phyloP scores from a whole-genome alignment of 1,139 yeast genomes.

The Suhomyces anneliseae region DNA sequence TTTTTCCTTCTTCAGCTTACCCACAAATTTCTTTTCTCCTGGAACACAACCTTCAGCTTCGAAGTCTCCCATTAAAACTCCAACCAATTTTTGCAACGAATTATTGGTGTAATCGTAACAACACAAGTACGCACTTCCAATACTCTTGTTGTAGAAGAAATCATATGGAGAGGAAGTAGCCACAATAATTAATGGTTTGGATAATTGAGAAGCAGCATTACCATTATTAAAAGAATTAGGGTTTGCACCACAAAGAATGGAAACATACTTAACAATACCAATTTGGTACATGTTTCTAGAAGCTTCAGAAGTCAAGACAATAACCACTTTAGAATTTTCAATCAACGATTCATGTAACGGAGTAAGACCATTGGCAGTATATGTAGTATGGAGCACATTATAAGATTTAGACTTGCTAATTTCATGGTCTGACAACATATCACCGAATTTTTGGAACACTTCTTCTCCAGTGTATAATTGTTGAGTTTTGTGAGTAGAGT shows the following conservation, averaged over 20 bases:
- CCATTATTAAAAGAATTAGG: slow-evolving; percentile 36
- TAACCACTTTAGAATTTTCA: slow-evolving; percentile 55
- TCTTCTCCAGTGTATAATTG: slow-evolving; percentile 53
- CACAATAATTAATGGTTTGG: slow-evolving; percentile 57
- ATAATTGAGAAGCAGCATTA: slow-evolving; percentile 24
- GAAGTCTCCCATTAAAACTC: slow-evolving; percentile 55
- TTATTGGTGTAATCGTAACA: slow-evolving; percentile 60
- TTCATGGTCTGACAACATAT: slow-evolving; percentile 38
- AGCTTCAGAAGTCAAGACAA: slow-evolving; percentile 63
- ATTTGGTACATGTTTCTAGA: slow-evolving; percentile 64
- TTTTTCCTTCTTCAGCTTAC: slow-evolving; percentile 24
- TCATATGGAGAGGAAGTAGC: slow-evolving; percentile 69
- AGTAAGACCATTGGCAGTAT: slow-evolving; percentile 66
- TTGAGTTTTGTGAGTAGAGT: slow-evolving; percentile 14
- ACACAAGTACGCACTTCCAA: slow-evolving; percentile 61
- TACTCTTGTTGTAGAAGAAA: slow-evolving; percentile 53
- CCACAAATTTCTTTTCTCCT: slow-evolving; percentile 45
- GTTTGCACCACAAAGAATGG: slow-evolving; percentile 53
- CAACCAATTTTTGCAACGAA: slow-evolving; percentile 51
- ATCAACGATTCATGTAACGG: slow-evolving; percentile 57
- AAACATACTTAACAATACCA: slow-evolving; percentile 61
- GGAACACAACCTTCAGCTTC: slow-evolving; percentile 59
- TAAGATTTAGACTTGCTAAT: slow-evolving; percentile 31
- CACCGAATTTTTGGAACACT: slow-evolving; percentile 55
- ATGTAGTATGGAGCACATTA: slow-evolving; percentile 59